Conservation (phyloP, 108 stramenopile genomes). For the Aurantiochytrium sp. region DNA sequence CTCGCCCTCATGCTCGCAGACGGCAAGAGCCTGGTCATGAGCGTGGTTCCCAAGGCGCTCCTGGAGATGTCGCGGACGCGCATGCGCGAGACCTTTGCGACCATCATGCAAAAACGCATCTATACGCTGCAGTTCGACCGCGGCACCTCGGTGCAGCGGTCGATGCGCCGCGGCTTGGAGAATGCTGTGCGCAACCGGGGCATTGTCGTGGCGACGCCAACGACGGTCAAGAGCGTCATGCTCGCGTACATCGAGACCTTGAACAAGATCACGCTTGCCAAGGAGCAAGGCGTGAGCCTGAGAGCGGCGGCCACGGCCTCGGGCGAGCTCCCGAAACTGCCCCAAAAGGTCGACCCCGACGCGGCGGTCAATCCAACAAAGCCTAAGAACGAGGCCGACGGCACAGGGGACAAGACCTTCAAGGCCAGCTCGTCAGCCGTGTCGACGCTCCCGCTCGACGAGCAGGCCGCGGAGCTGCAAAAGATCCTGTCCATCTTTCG, state of each 20-base stretch:
- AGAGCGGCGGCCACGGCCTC: background rate
- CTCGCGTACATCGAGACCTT: constrained; percentile 34
- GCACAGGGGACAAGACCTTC: no score
- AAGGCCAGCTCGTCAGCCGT: no score
- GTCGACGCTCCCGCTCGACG: background rate
- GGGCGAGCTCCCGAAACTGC: background rate
- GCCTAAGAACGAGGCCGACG: no score
- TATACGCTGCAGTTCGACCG: background rate
- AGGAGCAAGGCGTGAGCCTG: background rate
- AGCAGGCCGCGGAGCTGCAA: constrained; percentile 32
- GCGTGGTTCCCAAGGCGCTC: constrained; percentile 42
- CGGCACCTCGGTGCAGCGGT: background rate
- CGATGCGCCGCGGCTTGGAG: background rate
- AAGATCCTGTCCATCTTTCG: constrained; percentile 31
- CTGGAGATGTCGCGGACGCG: constrained; percentile 21
- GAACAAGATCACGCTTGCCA: background rate
- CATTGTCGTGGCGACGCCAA: constrained; percentile 38
- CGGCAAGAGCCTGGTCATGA: constrained; percentile 33
- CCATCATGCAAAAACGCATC: background rate
- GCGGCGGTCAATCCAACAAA: no score
- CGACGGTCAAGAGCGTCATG: constrained; percentile 38
- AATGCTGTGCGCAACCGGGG: constrained; percentile 26
- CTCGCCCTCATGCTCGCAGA: constrained; percentile 42
- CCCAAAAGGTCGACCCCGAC: background rate
- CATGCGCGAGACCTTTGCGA: background rate